These are phyloP conservation scores for Monosporascus sp. DNA, from an alignment of 2,329 filamentous ascomycete species.

Conservation along the genomic window DNA sequence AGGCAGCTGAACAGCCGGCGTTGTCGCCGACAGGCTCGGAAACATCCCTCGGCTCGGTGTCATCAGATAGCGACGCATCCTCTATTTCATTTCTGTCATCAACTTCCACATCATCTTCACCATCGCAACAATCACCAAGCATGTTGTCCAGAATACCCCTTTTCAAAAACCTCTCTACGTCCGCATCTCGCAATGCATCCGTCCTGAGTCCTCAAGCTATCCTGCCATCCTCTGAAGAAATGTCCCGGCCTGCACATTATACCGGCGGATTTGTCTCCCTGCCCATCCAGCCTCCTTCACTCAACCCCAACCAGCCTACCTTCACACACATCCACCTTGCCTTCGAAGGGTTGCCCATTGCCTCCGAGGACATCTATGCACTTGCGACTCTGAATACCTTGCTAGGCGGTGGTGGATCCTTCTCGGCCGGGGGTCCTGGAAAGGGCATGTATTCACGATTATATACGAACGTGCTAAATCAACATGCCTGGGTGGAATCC, in stretches of 20 bases:
- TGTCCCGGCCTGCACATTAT: constrained; percentile 68
- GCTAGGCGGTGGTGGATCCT: constrained; percentile 91
- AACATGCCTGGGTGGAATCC: constrained; percentile 94
- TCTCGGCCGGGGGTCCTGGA: constrained; percentile 91
- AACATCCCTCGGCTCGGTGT: constrained; percentile 41
- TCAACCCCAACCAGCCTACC: constrained; percentile 69
- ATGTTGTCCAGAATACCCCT: constrained; percentile 82
- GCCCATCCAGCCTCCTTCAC: constrained; percentile 70
- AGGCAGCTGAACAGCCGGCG: constrained; percentile 41
- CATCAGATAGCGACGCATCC: constrained; percentile 28
- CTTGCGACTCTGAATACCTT: constrained; percentile 93
- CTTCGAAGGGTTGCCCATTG: constrained; percentile 90
- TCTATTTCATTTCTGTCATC: constrained; percentile 27
- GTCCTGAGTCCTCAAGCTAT: constrained; percentile 41
- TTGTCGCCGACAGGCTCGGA: constrained; percentile 54
- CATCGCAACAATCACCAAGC: constrained; percentile 50
- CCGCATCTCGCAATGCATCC: constrained; percentile 57
- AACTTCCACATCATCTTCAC: constrained; percentile 24
- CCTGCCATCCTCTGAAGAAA: constrained; percentile 44
- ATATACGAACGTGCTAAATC: constrained; percentile 96
- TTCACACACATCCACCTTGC: constrained; percentile 93
- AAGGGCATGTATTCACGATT: constrained; percentile 99
- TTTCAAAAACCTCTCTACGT: constrained; percentile 81
- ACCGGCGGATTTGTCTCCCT: constrained; percentile 90
- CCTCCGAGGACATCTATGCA: constrained; percentile 89